Conservation (phyloP, 192 early-diverging fungal species). For the Backusella liffmaniae region DNA sequence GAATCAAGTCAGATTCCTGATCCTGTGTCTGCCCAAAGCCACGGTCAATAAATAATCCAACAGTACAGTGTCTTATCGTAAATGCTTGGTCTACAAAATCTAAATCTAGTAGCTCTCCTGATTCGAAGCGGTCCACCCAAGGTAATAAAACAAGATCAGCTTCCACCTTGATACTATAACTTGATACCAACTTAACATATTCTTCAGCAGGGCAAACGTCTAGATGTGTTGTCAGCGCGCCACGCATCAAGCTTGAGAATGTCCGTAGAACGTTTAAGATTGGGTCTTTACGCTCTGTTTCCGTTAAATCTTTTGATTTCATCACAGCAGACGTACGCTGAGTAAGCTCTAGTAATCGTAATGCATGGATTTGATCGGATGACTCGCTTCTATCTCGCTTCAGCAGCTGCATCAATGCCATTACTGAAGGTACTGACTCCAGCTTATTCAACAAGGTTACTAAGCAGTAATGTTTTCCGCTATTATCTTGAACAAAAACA, state of each 20-base stretch:
- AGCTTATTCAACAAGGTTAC: constrained; percentile 61
- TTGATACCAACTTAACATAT: constrained; percentile 65
- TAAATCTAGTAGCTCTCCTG: background rate
- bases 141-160: constrained; percentile 70
- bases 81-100: constrained; percentile 15
- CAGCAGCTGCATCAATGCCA: constrained; percentile 61
- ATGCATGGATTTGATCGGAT: constrained; percentile 43
- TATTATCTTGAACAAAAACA: background rate
- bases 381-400: constrained; percentile 8
- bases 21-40: constrained; percentile 55
- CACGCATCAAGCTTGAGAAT: constrained; percentile 70
- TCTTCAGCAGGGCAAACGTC: constrained; percentile 58
- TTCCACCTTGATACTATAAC: constrained; percentile 47
- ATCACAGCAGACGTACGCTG: constrained; percentile 81
- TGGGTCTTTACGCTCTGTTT: constrained; percentile 65
- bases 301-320: constrained; percentile 62
- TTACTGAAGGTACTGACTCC: constrained; percentile 64
- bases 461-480: constrained; percentile 22
- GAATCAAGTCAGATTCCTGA: background rate
- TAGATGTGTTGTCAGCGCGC: constrained; percentile 54
- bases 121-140: background rate
- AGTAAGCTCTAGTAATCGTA: constrained; percentile 76
- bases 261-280: constrained; percentile 80
- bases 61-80: constrained; percentile 35
- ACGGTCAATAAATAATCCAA: constrained; percentile 68